Base-by-base conservation (phyloP, 2,329 filamentous ascomycete genomes). In the Seiridium cupressi region DNA sequence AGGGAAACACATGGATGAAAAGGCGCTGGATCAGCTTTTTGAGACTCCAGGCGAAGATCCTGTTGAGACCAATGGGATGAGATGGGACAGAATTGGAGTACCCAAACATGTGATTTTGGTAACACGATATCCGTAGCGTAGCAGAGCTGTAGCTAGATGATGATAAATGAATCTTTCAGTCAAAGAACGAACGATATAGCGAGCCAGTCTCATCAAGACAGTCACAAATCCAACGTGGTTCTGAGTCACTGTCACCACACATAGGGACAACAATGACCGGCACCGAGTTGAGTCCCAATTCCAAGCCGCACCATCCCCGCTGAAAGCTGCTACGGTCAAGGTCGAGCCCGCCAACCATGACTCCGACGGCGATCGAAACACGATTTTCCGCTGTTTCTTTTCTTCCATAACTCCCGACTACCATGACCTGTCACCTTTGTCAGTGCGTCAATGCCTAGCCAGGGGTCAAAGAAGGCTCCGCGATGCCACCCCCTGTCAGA, bases 101-200 rank as follows among this genome's bases (percentile, higher is more conserved):
- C 42, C 18, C 18, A 26, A 26, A 26, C 18, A 26, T 26, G 18
- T 26, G 18, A 26, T 26, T 26, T 26, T 26, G 18, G 18, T 42
- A 42, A 42, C 55, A 40, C 61, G 62, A 65, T 67, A 63, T 61
- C 60, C 63, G 62, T 63, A 63, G 58, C 58, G 36, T 40, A 61
- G 65, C 59, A 18, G 62, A 13, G 38, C 13, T 42, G 38, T 67
- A 65, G 60, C 51, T 65, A 63, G 64, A 65, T 63, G 58, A 65
- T 58, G 62, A 63, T 55, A 47, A 63, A 66, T 62, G 61, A 66
- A 63, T 66, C 63, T 61, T 64, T 42, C 38, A 42, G 13, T 7
- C 38, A 42, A 26, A 26, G 18, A 26, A 26, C 2, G 18, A 26
- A 26, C 18, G 18, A 26, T 26, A 26, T 26, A 26, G 18, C 2